Percentiles rank a stretch among this genome's conserved stretches.
Conservation (phyloP, 352 stramenopile species). For the Phytophthora citrophthora region DNA sequence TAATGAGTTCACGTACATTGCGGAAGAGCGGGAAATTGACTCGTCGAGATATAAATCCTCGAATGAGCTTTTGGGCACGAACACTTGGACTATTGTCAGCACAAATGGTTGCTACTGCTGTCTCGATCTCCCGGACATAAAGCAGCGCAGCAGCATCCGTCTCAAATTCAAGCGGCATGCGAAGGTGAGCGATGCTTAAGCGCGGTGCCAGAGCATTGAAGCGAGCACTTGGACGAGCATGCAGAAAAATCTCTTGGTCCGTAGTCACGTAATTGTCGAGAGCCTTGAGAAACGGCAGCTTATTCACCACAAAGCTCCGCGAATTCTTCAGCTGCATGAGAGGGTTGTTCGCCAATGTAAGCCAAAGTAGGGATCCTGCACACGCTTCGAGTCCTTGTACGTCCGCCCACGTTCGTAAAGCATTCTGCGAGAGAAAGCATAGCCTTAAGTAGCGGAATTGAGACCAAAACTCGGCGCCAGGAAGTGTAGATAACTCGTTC, state of each 20-base stretch:
- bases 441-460: constrained; percentile 54
- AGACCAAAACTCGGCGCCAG: constrained; percentile 54
- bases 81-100: constrained; percentile 53
- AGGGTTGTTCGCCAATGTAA: constrained; percentile 66
- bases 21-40: constrained; percentile 46
- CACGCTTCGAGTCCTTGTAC: constrained; percentile 56
- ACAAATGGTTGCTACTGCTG: constrained; percentile 35
- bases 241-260: constrained; percentile 65
- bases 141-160: constrained; percentile 45
- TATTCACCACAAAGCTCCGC: constrained; percentile 74
- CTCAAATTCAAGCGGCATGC: constrained; percentile 55
- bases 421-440: constrained; percentile 70
- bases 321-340: constrained; percentile 60
- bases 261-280: constrained; percentile 71
- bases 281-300: constrained; percentile 61
- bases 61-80: constrained; percentile 36
- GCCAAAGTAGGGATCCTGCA: constrained; percentile 53
- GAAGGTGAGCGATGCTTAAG: constrained; percentile 41
- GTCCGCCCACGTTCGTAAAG: constrained; percentile 52
- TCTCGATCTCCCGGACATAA: constrained; percentile 45
- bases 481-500: constrained; percentile 60
- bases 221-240: constrained; percentile 41
- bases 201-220: constrained; percentile 44
- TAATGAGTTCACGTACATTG: constrained; percentile 52
- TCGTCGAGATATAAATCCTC: constrained; percentile 60